Evolutionary conservation across 2,329 filamentous ascomycete genomes (phyloP).

Genomic region (Penicillium sp.): DNA sequence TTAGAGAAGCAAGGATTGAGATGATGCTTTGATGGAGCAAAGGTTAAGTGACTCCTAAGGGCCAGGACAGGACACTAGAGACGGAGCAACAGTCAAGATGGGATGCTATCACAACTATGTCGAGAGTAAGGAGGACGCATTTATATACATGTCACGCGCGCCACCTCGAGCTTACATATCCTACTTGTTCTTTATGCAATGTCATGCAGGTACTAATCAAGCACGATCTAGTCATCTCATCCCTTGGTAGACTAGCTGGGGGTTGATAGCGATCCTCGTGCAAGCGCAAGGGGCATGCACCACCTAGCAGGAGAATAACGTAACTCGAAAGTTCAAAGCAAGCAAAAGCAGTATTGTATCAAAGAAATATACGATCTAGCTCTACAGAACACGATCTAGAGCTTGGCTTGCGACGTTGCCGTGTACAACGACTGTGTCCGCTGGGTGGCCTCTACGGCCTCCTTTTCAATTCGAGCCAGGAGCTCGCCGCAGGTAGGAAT

Average conservation of each 20-base stretch:
- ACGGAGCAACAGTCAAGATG: background rate
- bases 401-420: constrained; percentile 56
- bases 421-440: constrained; percentile 63
- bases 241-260: background rate
- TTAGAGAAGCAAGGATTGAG: background rate
- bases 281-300: constrained; percentile 4
- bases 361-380: constrained; percentile 8
- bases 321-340: background rate
- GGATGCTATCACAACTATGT: background rate
- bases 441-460: constrained; percentile 70
- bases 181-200: background rate
- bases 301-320: background rate
- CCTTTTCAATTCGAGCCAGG: constrained; percentile 74
- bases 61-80: background rate
- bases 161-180: background rate
- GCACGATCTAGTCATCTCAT: background rate
- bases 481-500: constrained; percentile 76
- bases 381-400: constrained; percentile 45
- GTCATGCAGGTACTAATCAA: constrained; percentile 2
- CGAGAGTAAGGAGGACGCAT: constrained; percentile 2
- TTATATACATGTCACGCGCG: background rate
- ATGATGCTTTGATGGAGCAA: background rate
- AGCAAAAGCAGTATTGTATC: background rate
- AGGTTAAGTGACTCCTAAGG: background rate
- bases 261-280: background rate